phyloP scores from a whole-genome alignment of 148 eudicot species.

The Oxyria digyna region DNA sequence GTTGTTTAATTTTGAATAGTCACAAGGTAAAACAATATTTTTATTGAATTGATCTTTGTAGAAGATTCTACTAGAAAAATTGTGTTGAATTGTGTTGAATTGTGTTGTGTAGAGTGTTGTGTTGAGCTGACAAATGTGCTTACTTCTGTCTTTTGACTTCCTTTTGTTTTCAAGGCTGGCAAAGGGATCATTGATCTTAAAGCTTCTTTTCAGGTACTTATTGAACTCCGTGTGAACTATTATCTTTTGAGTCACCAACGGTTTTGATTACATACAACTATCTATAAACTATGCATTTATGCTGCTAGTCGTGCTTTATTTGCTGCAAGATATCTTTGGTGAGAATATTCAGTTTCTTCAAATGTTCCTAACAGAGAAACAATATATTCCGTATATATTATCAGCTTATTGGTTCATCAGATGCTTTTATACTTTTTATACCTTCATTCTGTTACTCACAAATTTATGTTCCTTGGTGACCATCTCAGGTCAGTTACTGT shows the following conservation, averaged over 20 bases:
- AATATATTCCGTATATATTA: constrained; percentile 48
- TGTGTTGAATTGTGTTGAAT: too few species aligned
- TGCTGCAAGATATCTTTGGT: constrained; percentile 71
- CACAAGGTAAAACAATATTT: too few species aligned
- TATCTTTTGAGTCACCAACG: not conserved
- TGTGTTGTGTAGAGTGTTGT: too few species aligned
- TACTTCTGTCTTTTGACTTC: too few species aligned
- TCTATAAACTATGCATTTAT: not conserved
- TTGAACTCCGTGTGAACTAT: not conserved
- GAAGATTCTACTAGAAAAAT: too few species aligned
- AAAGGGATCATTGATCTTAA: constrained; percentile 88
- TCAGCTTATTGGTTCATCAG: not conserved
- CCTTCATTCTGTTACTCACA: not conserved
- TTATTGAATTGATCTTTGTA: too few species aligned
- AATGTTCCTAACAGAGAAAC: constrained; percentile 46
- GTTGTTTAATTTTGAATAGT: too few species aligned
- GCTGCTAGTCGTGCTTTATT: not conserved
- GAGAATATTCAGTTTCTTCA: constrained; percentile 67
- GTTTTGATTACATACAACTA: not conserved
- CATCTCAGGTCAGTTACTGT: constrained; percentile 42
- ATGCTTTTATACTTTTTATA: not conserved
- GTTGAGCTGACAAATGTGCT: too few species aligned
- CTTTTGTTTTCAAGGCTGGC: constrained; percentile 42
- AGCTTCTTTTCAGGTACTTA: constrained; percentile 64
- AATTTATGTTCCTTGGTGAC: not conserved